These are phyloP conservation scores for Tricholoma bakamatsutake DNA, from an alignment of 768 basidiomycete species.

Conservation along the genomic window DNA sequence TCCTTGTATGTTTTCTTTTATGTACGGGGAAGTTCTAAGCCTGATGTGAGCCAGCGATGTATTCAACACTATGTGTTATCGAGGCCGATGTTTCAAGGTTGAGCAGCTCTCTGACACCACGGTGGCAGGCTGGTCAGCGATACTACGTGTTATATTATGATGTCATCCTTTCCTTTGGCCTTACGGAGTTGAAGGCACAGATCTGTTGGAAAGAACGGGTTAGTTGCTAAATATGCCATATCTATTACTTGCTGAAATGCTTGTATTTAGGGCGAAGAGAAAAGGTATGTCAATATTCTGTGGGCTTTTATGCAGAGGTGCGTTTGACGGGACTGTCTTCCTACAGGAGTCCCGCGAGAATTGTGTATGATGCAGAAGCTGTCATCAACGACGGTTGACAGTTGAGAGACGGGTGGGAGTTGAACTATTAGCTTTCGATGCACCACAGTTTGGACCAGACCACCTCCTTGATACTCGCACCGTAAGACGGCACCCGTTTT, in stretches of 20 bases:
- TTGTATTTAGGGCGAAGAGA: conserved; percentile 28
- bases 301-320: not conserved
- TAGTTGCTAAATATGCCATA: conserved; percentile 15
- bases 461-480: too few species aligned
- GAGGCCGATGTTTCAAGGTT: not conserved
- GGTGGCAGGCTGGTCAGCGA: not conserved
- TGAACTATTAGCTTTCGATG: too few species aligned
- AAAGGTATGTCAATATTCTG: conserved; percentile 19
- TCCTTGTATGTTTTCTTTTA: not conserved
- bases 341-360: conserved; percentile 6
- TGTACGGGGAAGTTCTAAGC: not conserved
- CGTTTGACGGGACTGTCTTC: not conserved
- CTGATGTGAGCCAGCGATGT: not conserved
- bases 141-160: conserved; percentile 31
- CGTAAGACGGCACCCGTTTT: too few species aligned
- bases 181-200: conserved; percentile 48
- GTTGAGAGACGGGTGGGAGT: too few species aligned
- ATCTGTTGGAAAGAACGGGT: conserved; percentile 46
- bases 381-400: not conserved
- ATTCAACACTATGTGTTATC: not conserved
- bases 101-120: not conserved
- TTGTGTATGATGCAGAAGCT: conserved; percentile 8
- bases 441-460: too few species aligned
- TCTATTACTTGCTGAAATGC: not conserved
- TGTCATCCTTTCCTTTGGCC: conserved; percentile 43